Evolutionary conservation across 768 basidiomycete species (phyloP), one percentile per base, ranked within the genome.

Genomic region (Trametes coccinea): DNA sequence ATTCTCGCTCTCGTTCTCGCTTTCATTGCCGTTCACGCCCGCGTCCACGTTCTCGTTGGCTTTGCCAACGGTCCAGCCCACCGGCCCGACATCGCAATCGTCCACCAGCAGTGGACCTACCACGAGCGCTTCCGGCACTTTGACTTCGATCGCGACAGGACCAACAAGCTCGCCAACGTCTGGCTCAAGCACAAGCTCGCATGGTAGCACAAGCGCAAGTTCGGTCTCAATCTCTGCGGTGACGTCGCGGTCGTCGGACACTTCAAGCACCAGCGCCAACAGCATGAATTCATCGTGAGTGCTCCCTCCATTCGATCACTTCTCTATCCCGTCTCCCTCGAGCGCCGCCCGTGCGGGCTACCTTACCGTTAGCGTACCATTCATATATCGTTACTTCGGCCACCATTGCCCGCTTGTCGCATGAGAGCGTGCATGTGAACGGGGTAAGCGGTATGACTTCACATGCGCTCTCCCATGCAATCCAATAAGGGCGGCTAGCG

Each of bases 271-370:
- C 9, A 59, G 17, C 31, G 11, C 6, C 34, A 53, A 22, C 22
- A 16, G 51, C 33, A 53, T 48, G 53, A 39, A 30, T 54, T 31
- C 52, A 54, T 47, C 45, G 52, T 54, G 53, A 60, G 53, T 54
- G 10, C 45, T 47, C 45, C 44, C 45, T 47, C 52, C 51, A 46
- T 53, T 53, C 34, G 52, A 47, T 47, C 45, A 37, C 22, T 22
- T 46, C 4, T 60, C 44, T 31, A 33, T n/a, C 34, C 33, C 31
- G 13, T 33, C 45, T 14, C 40, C n/a, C 31, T 37, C 22, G 4
- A 10, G 33, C 5, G 31, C 34, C 27, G 44, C 30, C 29, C 27
- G 22, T 49, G 22, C 34, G 34, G 34, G 34, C n/a, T 43, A 14
- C 41, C 53, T 14, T 43, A 29, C 27, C 14, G 39, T 27, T 44